Conservation (phyloP, 495 filamentous ascomycete genomes). For the Neurospora sp. region DNA sequence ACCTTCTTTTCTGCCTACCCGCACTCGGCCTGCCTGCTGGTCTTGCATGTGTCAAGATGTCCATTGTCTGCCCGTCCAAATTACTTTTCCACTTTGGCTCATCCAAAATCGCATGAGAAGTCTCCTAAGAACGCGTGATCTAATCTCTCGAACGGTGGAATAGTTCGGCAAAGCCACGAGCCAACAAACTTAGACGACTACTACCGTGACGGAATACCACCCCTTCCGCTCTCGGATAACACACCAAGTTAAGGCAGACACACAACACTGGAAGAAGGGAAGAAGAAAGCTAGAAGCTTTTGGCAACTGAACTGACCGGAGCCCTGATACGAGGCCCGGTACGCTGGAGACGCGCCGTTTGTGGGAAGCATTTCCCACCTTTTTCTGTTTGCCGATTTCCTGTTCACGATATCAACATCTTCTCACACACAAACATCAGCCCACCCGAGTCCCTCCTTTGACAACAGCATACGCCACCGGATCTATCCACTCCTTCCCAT, state of each 20-base stretch:
- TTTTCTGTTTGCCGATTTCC: background rate
- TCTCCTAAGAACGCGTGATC: background rate
- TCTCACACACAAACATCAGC: background rate
- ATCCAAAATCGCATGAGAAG: background rate
- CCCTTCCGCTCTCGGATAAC: background rate
- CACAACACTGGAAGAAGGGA: background rate
- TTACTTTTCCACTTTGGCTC: background rate
- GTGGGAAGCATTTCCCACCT: background rate
- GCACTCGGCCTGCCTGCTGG: background rate
- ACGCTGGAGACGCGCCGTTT: background rate
- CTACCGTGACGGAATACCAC: background rate
- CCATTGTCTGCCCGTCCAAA: background rate
- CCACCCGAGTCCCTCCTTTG: background rate
- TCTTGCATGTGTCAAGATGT: background rate
- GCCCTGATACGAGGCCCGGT: background rate
- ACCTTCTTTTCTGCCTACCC: background rate
- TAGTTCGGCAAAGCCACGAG: background rate
- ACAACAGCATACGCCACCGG: background rate
- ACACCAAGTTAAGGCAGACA: background rate
- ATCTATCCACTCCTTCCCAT: background rate
- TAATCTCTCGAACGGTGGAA: background rate
- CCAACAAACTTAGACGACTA: background rate
- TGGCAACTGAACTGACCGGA: background rate
- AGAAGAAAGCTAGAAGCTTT: background rate
- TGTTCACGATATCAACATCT: no score